Conservation (phyloP, 768 basidiomycete genomes). For the Rubroboletus satanas region DNA sequence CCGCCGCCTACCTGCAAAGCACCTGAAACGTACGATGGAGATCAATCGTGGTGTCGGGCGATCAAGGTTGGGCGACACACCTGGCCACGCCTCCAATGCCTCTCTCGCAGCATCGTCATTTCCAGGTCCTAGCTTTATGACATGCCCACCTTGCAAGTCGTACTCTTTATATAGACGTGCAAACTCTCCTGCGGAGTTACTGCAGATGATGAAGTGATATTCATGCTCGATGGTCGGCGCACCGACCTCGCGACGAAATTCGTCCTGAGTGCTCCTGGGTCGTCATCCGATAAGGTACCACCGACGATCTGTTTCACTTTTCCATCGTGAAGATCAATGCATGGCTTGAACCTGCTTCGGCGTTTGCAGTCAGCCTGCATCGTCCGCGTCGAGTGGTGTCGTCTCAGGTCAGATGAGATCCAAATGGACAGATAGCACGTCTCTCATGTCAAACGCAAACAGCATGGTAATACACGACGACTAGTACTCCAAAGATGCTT, state of each 20-base stretch:
- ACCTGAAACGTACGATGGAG: constrained; percentile 36
- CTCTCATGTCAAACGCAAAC: constrained; percentile 9
- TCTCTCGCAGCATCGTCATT: constrained; percentile 88
- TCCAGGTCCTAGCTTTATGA: constrained; percentile 90
- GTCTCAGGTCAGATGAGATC: neutral
- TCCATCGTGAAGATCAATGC: constrained; percentile 95
- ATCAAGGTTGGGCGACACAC: constrained; percentile 33
- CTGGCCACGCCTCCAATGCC: constrained; percentile 82
- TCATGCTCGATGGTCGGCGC: neutral
- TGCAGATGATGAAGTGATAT: constrained; percentile 30
- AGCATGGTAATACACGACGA: constrained; percentile 4
- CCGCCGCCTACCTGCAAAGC: constrained; percentile 93
- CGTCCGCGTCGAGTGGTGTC: neutral
- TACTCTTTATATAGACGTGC: constrained; percentile 72
- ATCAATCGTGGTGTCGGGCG: neutral
- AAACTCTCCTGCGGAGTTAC: constrained; percentile 76
- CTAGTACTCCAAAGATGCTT: constrained; percentile 73
- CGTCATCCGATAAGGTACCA: constrained; percentile 75
- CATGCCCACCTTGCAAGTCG: constrained; percentile 80
- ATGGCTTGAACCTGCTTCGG: constrained; percentile 73
- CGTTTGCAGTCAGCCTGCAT: constrained; percentile 25
- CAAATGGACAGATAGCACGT: neutral
- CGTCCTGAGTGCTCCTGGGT: constrained; percentile 62
- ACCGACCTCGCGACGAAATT: constrained; percentile 86
- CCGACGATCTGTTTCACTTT: constrained; percentile 98